Evolutionary conservation across 257 asterid genomes (phyloP).

Genomic region (Capsicum rhomboideum): DNA sequence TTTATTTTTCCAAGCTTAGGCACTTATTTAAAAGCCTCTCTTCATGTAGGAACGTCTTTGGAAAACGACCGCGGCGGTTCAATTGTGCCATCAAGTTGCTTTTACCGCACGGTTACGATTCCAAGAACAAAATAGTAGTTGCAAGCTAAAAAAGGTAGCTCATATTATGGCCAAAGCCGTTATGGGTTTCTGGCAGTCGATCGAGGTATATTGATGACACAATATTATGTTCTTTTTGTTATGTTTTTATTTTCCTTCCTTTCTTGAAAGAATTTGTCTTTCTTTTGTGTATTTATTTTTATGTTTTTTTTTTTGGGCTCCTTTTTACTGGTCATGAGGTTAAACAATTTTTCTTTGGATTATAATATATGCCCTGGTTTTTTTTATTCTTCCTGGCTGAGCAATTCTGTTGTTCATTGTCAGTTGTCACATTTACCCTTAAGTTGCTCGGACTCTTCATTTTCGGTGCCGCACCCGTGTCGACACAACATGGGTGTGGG

Average conservation of each 20-base stretch:
- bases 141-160: slow-evolving; percentile 60
- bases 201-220: slow-evolving; percentile 36
- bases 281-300: neutral
- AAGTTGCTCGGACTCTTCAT: no score
- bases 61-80: slow-evolving; percentile 73
- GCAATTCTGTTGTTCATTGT: neutral
- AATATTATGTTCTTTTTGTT: neutral
- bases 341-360: neutral
- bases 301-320: neutral
- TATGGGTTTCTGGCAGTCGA: slow-evolving; percentile 76
- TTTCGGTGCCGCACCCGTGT: no score
- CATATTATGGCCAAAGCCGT: slow-evolving; percentile 61
- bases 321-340: neutral
- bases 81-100: slow-evolving; percentile 49
- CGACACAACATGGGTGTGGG: no score
- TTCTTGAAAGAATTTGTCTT: neutral
- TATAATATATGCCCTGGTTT: neutral
- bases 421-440: neutral
- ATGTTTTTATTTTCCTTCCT: neutral
- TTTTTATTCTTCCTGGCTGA: neutral
- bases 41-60: slow-evolving; percentile 77
- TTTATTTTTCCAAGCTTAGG: slow-evolving; percentile 5
- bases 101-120: slow-evolving; percentile 37
- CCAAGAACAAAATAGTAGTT: slow-evolving; percentile 24
- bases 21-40: neutral